Base-by-base conservation (phyloP, 495 filamentous ascomycete species). In the Polyplosphaeria fusca region DNA sequence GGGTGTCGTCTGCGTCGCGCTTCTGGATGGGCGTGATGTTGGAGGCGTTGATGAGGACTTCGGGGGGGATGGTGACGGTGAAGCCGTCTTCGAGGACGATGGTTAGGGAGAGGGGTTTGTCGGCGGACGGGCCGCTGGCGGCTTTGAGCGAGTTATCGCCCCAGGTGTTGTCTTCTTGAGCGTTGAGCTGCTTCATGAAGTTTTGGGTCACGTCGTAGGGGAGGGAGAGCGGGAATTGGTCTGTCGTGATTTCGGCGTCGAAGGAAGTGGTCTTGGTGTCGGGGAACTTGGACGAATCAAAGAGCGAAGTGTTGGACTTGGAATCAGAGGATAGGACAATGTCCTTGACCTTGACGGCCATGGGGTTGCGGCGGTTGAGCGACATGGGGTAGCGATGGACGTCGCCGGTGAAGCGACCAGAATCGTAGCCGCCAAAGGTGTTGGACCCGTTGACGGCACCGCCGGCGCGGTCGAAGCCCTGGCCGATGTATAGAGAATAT, bases 191-290 rank as follows among this genome's bases (percentile, higher is more conserved):
- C 11, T 28, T 20, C n/a, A 67, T 67, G 55, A 64, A 69, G 52
- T 71, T 71, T 38, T 68, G 64, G 0, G 68, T 71, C 14, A 71
- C 50, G 19, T 64, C 35, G 52, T 63, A 61, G 5, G 68, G 68
- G 23, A 71, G 55, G 0, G 60, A 61, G 24, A 71, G 51, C 16
- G 68, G 67, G 52, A 60, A 69, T 50, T 67, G 61, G 28, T 69
- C 61, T 2, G 68, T 71, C 19, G 67, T 61, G 26, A 71, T 43
- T 47, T 62, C 41, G 18, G 67, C 68, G 12, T 64, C 58, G 61
- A 71, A 71, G 27, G 54, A 18, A 1, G 27, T 38, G 13, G 55
- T 22, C 27, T 38, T 60, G 47, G 61, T 47, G 47, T 50, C 39
- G 5, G 66, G 55, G 43, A 70, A 70, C 40, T 50, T 48, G 23